Conservation (phyloP, 306 rosid genomes). For the Vigna mungo region DNA sequence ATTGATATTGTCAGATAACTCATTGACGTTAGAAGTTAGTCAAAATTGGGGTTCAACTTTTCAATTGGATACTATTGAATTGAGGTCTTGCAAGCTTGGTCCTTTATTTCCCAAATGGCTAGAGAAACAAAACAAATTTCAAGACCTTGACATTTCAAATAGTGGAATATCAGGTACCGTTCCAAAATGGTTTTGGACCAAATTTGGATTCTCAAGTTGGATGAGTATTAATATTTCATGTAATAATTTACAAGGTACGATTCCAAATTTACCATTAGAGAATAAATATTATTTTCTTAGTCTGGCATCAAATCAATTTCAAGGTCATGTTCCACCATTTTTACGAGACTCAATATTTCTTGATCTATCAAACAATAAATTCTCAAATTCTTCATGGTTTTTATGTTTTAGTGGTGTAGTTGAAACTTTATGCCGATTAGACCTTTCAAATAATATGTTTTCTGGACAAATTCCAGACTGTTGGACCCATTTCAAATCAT, state of each 20-base stretch:
- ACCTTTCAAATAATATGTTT: not conserved
- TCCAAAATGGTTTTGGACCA: conserved; percentile 40
- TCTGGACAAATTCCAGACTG: conserved; percentile 10
- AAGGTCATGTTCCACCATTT: not conserved
- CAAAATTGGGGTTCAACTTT: conserved; percentile 13
- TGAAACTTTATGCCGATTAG: not conserved
- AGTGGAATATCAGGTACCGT: not conserved
- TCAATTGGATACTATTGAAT: not conserved
- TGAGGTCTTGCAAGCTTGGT: no score
- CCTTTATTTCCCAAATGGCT: no score
- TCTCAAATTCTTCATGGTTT: not conserved
- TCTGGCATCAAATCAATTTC: not conserved
- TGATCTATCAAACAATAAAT: conserved; percentile 36
- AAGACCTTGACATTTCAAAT: not conserved
- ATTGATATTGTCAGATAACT: not conserved
- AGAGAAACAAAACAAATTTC: not conserved
- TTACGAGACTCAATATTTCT: not conserved
- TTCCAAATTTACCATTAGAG: not conserved
- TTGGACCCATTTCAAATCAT: conserved; percentile 1
- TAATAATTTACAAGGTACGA: not conserved
- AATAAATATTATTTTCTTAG: not conserved
- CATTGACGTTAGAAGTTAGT: not conserved
- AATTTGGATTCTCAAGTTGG: accelerated
- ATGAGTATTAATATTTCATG: not conserved
- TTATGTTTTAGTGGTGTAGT: not conserved